Percentiles rank a stretch among this genome's conserved stretches.
These are phyloP conservation scores for Colletotrichum neosansevieriae DNA, from an alignment of 2,329 filamentous ascomycete genomes.

Conservation along the genomic window DNA sequence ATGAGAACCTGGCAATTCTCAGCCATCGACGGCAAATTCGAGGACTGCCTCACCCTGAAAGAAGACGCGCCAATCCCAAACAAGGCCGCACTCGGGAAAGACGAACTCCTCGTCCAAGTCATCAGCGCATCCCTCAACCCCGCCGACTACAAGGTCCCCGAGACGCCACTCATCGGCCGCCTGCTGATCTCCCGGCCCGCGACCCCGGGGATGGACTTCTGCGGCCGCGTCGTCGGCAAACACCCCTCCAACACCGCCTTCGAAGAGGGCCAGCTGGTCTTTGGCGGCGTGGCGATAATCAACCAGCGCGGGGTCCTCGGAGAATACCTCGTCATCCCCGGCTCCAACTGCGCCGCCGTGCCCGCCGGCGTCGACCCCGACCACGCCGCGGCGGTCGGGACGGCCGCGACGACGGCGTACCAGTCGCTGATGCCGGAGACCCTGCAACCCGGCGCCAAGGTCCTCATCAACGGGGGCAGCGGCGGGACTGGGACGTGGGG, in stretches of 20 bases:
- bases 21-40: conserved; percentile 16
- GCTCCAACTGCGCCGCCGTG: too few relatives aligned
- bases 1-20: conserved; percentile 34
- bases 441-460: conserved; percentile 14
- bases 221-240: conserved; percentile 57
- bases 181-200: conserved; percentile 48
- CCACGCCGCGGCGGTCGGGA: too few relatives aligned
- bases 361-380: too few relatives aligned
- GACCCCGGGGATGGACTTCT: conserved; percentile 62
- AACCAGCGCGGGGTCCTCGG: conserved; percentile 41
- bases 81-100: conserved; percentile 7
- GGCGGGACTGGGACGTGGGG: conserved; percentile 53
- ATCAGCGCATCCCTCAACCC: conserved; percentile 59
- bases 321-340: conserved; percentile 39
- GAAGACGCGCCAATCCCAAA: not conserved
- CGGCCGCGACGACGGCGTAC: conserved; percentile 42
- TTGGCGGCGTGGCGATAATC: conserved; percentile 32
- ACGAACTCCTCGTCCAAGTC: conserved; percentile 57
- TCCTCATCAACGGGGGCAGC: conserved; percentile 53
- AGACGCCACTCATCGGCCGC: conserved; percentile 53
- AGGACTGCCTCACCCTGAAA: conserved; percentile 15
- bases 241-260: conserved; percentile 25
- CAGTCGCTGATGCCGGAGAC: conserved; percentile 41
- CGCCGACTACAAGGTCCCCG: conserved; percentile 60
- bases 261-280: conserved; percentile 41